Base-by-base conservation (phyloP, 371 early-diverging fungal species). In the Mucor irregularis region DNA sequence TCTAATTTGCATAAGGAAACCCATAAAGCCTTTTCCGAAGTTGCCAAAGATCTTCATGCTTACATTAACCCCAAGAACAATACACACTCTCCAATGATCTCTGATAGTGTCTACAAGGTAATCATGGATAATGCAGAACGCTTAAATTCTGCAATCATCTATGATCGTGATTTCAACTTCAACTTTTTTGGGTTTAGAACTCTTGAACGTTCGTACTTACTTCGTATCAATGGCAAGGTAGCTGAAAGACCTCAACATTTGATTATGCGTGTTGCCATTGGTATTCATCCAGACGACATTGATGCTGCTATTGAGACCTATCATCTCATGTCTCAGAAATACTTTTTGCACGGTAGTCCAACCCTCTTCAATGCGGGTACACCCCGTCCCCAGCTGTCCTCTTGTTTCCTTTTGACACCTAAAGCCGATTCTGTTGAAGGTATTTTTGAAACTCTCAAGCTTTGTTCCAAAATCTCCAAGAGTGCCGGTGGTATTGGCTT, bases 161-260 rank as follows among this genome's bases (percentile, higher is more conserved):
- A 98, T 69, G 91, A 95, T 53, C 91, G 98, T 63, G 99, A 99
- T 73, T 98, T 89, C 72, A 87, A 88, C 57, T 96, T 97, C 82
- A 94, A 92, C 75, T 99, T 89, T 80, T 99, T 99, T 86, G 99
- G 99, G 9, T 94, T 99, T 82, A 97, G 97, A 79, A 99, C 99
- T 4, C 84, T 99, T 10, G 94, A 97, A 70, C 91, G 97, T 31
- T 92, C 93, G 17, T 99, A 99, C 69, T 80, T 99, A 39, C 75
- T 99, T 53, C 83, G 88, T 57, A 87, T 96, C 67, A 84, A 92
- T 58, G 87, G 89, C 37, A 81, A 86, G 61, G 68, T 71, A 4
- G 94, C 93, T 4, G 99, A 99, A 73, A 85, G 99, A 24, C 99
- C 99, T 28, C 99, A 99, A 75, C 98, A 99, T 74, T 84, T 99